phyloP scores from a whole-genome alignment of 2,329 filamentous ascomycete genomes.

The Colletotrichum costaricense region DNA sequence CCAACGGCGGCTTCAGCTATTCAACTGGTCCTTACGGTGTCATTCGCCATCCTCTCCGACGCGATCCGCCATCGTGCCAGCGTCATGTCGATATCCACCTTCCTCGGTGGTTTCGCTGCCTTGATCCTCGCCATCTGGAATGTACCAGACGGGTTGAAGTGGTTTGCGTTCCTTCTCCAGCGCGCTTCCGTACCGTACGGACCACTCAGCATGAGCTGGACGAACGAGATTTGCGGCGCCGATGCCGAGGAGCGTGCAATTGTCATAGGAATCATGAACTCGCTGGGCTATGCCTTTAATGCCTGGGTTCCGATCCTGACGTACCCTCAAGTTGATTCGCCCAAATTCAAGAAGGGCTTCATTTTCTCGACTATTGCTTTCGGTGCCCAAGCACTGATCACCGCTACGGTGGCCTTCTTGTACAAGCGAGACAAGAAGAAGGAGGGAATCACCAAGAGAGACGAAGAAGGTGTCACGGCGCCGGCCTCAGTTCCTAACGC shows the following conservation, averaged over 20 bases:
- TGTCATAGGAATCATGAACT: constrained; percentile 34
- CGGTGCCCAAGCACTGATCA: constrained; percentile 18
- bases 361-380: constrained; percentile 42
- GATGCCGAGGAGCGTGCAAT: constrained; percentile 31
- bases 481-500: not conserved
- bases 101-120: constrained; percentile 23
- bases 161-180: constrained; percentile 61
- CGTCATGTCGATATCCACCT: constrained; percentile 31
- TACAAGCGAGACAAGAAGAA: constrained; percentile 23
- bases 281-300: constrained; percentile 56
- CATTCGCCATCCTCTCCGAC: constrained; percentile 29
- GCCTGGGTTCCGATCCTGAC: constrained; percentile 66
- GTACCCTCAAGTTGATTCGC: constrained; percentile 58
- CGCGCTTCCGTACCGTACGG: constrained; percentile 30
- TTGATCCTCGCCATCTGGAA: constrained; percentile 64
- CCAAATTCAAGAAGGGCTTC: constrained; percentile 55
- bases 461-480: constrained; percentile 6
- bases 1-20: constrained; percentile 29
- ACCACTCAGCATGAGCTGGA: constrained; percentile 30
- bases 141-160: constrained; percentile 64
- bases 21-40: constrained; percentile 28
- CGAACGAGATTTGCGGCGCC: constrained; percentile 31
- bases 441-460: not conserved
- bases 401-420: constrained; percentile 12
- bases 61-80: constrained; percentile 28